These are phyloP conservation scores for Melaleuca alternifolia DNA, from an alignment of 345 rosid genomes.

Conservation along the genomic window DNA sequence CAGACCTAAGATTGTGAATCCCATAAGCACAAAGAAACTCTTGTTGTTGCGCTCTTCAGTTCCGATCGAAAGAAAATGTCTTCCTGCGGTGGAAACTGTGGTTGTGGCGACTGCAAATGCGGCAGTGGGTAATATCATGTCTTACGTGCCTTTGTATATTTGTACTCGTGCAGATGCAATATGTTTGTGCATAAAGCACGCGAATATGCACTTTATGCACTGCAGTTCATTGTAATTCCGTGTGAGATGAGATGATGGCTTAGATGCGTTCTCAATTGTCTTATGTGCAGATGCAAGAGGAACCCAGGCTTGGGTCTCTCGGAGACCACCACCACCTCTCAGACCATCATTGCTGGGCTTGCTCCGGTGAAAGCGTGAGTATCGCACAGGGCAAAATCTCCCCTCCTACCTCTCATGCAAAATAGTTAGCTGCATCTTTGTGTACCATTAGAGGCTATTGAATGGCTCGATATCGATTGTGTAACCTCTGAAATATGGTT, in stretches of 20 bases:
- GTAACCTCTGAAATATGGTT: background rate
- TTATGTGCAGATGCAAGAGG: background rate
- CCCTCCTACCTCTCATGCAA: background rate
- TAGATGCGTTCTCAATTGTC: background rate
- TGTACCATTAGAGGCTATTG: background rate
- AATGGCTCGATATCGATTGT: background rate
- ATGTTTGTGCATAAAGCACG: background rate
- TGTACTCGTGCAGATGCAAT: too few relatives aligned
- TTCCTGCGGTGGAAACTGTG: conserved; percentile 29
- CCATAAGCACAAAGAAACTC: background rate
- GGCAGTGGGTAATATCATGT: conserved; percentile 1
- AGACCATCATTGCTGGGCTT: conserved; percentile 27
- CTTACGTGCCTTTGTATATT: background rate
- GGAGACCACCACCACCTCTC: conserved; percentile 11
- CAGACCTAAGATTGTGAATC: background rate
- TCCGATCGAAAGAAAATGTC: conserved; percentile 8
- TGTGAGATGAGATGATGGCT: background rate
- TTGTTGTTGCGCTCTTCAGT: background rate
- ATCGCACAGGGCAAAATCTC: background rate
- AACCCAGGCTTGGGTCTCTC: conserved; percentile 26
- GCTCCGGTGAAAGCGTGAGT: conserved; percentile 21
- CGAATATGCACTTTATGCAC: background rate
- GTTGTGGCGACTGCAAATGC: conserved; percentile 31
- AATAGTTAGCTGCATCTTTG: background rate
- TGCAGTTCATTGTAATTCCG: background rate